Evolutionary conservation across 2,329 filamentous ascomycete species (phyloP).

Genomic region (Ascochyta koolunga): DNA sequence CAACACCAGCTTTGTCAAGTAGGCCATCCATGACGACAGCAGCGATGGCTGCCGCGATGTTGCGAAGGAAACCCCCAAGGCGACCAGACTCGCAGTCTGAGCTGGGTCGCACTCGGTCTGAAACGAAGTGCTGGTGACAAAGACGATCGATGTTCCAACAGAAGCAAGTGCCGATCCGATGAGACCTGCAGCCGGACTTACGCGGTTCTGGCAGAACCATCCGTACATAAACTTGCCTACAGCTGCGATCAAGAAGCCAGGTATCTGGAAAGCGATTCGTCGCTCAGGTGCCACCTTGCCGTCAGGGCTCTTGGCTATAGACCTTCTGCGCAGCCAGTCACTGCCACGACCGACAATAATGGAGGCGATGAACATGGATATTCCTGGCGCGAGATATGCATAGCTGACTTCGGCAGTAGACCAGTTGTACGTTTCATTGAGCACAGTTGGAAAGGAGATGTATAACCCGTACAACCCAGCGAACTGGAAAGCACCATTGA

Average conservation of each 20-base stretch:
- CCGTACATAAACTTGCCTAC: slow-evolving; percentile 51
- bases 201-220: slow-evolving; percentile 46
- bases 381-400: slow-evolving; percentile 46
- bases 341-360: slow-evolving; percentile 48
- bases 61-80: slow-evolving; percentile 51
- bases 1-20: slow-evolving; percentile 45
- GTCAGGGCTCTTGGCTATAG: slow-evolving; percentile 27
- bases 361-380: slow-evolving; percentile 46
- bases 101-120: slow-evolving; percentile 50
- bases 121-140: slow-evolving; percentile 52
- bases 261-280: slow-evolving; percentile 50
- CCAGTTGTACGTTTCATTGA: slow-evolving; percentile 43
- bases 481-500: slow-evolving; percentile 37
- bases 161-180: slow-evolving; percentile 42
- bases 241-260: slow-evolving; percentile 48
- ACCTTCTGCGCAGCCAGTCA: slow-evolving; percentile 44
- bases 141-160: slow-evolving; percentile 48
- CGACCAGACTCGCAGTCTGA: slow-evolving; percentile 51
- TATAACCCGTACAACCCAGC: slow-evolving; percentile 37
- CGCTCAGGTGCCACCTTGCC: slow-evolving; percentile 47
- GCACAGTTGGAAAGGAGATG: slow-evolving; percentile 32
- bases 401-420: slow-evolving; percentile 44
- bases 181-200: slow-evolving; percentile 25
- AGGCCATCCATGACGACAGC: slow-evolving; percentile 47
- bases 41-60: slow-evolving; percentile 49